Evolutionary conservation across 305 asterid genomes (phyloP), one percentile per base, ranked within the genome.

Genomic region (Ilex paraguariensis): DNA sequence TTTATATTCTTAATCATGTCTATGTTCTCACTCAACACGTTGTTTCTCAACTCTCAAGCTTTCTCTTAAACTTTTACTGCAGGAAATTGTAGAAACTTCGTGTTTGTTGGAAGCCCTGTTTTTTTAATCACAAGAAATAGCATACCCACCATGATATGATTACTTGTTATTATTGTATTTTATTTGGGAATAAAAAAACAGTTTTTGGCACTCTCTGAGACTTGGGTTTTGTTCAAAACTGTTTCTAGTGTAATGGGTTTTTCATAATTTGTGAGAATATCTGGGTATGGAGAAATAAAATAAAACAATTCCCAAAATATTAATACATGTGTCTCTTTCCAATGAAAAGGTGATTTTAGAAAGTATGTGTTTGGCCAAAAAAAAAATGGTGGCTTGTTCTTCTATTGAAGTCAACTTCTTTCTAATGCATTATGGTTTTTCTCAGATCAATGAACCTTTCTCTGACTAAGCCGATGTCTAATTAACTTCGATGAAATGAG

Each of bases 1-100:
- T 2, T 42, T 10, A 53, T 66, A 59, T 56, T 57, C 68, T 69
- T 70, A 46, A 69, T 70, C 45, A 65, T 76, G 69, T 76, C 87
- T 76, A 76, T 72, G 67, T 67, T 68, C 79, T 73, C 60, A 79
- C 82, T 74, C 84, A 65, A 69, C 78, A 66, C 76, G 78, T 69
- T 73, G 72, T 73, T 76, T 76, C 78, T 70, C 67, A 70, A 62
- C 53, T 70, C 75, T 58, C 70, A 70, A 79, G 80, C 67, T 67
- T 79, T 63, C 76, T 44, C 56, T 55, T 42, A 61, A 66, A n/a
- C 7, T 57, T 31, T 42, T 52, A 55, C 21, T 53, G 48, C 13
- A 58, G 13, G 2, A 5, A 57, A 31, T 11, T 1, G 10, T 3
- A 50, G 5, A 3, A 17, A 15, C 46, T 10, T 30, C 56, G 32